A percentile compares a stretch with the other conserved stretches of the same genome.
phyloP scores from a whole-genome alignment of 2,329 filamentous ascomycete genomes.

The Xylariaceae sp. region DNA sequence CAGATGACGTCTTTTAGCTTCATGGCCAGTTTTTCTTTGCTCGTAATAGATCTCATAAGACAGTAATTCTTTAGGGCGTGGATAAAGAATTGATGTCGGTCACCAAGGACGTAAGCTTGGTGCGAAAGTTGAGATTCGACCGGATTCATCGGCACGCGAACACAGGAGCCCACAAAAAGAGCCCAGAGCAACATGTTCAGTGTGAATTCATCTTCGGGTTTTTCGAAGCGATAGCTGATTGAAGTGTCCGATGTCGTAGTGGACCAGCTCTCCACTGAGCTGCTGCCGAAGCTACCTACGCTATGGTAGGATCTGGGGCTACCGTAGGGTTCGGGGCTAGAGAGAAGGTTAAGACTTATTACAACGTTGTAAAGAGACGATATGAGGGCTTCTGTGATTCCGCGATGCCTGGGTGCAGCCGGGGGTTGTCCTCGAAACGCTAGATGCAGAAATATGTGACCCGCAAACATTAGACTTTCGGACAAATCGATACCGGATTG shows the following conservation, averaged over 20 bases:
- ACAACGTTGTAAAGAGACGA: conserved; percentile 28
- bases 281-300: conserved; percentile 14
- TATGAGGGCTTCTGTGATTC: conserved; percentile 29
- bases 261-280: conserved; percentile 19
- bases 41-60: conserved; percentile 24
- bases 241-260: conserved; percentile 17
- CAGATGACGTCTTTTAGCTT: conserved; percentile 30
- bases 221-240: conserved; percentile 3
- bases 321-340: conserved; percentile 19
- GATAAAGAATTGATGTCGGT: conserved; percentile 32
- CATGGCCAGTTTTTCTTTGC: conserved; percentile 24
- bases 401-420: conserved; percentile 30
- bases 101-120: conserved; percentile 18
- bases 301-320: conserved; percentile 19
- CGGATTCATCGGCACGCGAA: conserved; percentile 24
- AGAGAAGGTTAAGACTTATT: conserved; percentile 28
- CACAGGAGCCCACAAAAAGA: conserved; percentile 33
- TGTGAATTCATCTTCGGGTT: conserved; percentile 27
- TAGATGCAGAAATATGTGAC: conserved; percentile 33
- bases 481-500: conserved; percentile 28
- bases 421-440: conserved; percentile 33
- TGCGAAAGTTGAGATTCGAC: conserved; percentile 17
- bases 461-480: conserved; percentile 30
- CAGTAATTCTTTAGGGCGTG: conserved; percentile 30
- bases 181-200: conserved; percentile 32